Conservation (phyloP, 257 asterid genomes). For the Pogostemon cablin region DNA sequence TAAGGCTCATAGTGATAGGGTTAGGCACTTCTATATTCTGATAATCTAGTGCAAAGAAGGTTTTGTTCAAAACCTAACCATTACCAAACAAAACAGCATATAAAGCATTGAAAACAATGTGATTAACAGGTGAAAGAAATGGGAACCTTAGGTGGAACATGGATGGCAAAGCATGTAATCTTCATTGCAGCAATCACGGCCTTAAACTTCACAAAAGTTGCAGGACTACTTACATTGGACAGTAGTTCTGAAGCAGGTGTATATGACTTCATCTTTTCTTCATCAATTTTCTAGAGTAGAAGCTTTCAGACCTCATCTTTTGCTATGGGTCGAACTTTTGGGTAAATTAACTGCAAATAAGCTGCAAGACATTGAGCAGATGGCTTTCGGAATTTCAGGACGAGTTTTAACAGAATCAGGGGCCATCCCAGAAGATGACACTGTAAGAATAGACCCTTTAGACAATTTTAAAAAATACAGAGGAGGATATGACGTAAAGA, state of each 20-base stretch:
- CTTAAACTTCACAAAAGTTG: slow-evolving; percentile 32
- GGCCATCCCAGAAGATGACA: slow-evolving; percentile 34
- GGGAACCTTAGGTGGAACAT: slow-evolving; percentile 24
- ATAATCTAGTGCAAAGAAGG: slow-evolving; percentile 13
- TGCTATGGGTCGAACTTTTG: background rate
- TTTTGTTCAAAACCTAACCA: slow-evolving; percentile 3
- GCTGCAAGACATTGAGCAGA: slow-evolving; percentile 27
- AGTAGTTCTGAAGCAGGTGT: slow-evolving; percentile 39
- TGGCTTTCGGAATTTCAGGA: slow-evolving; percentile 44
- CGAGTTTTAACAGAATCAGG: slow-evolving; percentile 42
- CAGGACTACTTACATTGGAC: slow-evolving; percentile 31
- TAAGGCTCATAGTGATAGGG: background rate
- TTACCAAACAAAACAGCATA: background rate
- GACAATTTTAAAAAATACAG: slow-evolving; percentile 61
- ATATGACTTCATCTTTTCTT: background rate
- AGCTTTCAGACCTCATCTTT: background rate
- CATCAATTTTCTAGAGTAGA: background rate
- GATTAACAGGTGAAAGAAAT: slow-evolving; percentile 38
- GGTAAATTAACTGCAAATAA: background rate
- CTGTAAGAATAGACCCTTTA: slow-evolving; percentile 63
- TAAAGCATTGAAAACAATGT: slow-evolving; percentile 1
- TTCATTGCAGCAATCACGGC: slow-evolving; percentile 32
- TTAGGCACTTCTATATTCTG: slow-evolving; percentile 19
- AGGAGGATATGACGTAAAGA: slow-evolving; percentile 75
- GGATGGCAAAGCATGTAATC: slow-evolving; percentile 29